These are phyloP conservation scores for Chrysosporium queenslandicum DNA, from an alignment of 2,329 filamentous ascomycete species.

Conservation along the genomic window DNA sequence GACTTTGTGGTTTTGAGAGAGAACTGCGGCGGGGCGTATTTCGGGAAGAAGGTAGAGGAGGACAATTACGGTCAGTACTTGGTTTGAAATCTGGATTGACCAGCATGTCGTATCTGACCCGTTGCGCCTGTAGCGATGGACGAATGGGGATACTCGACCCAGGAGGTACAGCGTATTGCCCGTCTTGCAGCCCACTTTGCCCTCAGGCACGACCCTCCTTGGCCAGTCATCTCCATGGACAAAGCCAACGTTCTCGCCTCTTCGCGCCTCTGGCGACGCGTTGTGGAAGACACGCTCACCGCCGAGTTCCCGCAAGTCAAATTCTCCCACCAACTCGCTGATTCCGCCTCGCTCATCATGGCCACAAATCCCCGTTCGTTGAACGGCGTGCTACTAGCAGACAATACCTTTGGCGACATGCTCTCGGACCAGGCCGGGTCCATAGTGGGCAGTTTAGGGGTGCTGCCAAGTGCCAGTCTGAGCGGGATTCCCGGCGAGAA, in stretches of 20 bases:
- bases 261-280: constrained; percentile 72
- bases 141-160: constrained; percentile 70
- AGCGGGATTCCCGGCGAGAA: constrained; percentile 66
- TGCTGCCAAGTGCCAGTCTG: constrained; percentile 76
- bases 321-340: constrained; percentile 76
- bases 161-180: constrained; percentile 73
- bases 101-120: constrained; percentile 36
- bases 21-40: constrained; percentile 38
- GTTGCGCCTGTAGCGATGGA: constrained; percentile 45
- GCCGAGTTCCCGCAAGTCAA: constrained; percentile 76
- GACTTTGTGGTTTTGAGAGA: constrained; percentile 57
- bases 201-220: constrained; percentile 57
- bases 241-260: constrained; percentile 92
- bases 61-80: constrained; percentile 26
- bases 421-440: constrained; percentile 85
- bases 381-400: constrained; percentile 79
- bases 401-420: constrained; percentile 88
- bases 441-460: constrained; percentile 74
- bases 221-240: constrained; percentile 72
- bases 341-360: constrained; percentile 84
- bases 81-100: not conserved
- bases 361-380: constrained; percentile 75
- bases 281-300: constrained; percentile 67
- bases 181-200: constrained; percentile 69
- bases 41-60: constrained; percentile 32